Conservation (phyloP, 805 yeast genomes). For the Ogataea nonfermentans region DNA sequence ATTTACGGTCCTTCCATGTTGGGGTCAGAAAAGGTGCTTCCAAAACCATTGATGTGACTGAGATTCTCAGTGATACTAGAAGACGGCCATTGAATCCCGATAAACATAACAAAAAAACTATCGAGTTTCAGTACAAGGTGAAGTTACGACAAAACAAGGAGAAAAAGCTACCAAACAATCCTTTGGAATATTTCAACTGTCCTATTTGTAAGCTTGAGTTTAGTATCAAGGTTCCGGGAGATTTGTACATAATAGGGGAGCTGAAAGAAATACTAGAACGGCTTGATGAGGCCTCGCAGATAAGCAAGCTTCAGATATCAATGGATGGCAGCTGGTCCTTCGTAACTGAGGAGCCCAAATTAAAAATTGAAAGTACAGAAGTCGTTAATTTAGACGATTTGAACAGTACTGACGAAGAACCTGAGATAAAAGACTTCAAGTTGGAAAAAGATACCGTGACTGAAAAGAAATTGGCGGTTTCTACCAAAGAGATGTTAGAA, state of each 20-base stretch:
- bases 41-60: slow-evolving; percentile 17
- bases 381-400: slow-evolving; percentile 22
- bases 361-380: slow-evolving; percentile 12
- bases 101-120: slow-evolving; percentile 24
- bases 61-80: slow-evolving; percentile 28
- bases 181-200: slow-evolving; percentile 32
- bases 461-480: neutral
- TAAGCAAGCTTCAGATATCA: slow-evolving; percentile 28
- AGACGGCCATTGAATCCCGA: slow-evolving; percentile 21
- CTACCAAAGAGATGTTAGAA: neutral
- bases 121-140: slow-evolving; percentile 24
- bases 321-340: slow-evolving; percentile 29
- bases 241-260: slow-evolving; percentile 33
- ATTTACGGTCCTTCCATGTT: slow-evolving; percentile 28
- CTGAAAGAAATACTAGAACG: slow-evolving; percentile 27
- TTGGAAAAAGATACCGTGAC: slow-evolving; percentile 8
- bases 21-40: slow-evolving; percentile 21
- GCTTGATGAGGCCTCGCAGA: slow-evolving; percentile 15
- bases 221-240: slow-evolving; percentile 31
- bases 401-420: slow-evolving; percentile 17
- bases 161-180: slow-evolving; percentile 23
- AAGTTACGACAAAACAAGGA: slow-evolving; percentile 19
- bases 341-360: slow-evolving; percentile 8
- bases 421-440: slow-evolving; percentile 2
- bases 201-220: slow-evolving; percentile 38